These are phyloP conservation scores for Daldinia caldariorum DNA, from an alignment of 495 filamentous ascomycete species.

Conservation along the genomic window DNA sequence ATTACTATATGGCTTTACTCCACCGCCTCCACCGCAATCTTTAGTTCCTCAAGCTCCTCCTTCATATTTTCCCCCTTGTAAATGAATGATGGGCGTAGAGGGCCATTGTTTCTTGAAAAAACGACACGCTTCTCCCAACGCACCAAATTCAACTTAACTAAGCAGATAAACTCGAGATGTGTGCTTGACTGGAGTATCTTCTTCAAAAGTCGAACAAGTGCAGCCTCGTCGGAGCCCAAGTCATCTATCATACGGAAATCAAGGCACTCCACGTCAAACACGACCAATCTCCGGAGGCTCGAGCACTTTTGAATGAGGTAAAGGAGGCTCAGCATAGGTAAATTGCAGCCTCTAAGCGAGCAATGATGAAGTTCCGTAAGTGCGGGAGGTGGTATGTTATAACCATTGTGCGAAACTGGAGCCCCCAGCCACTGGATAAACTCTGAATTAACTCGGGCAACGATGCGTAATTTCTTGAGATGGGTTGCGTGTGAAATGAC, in stretches of 20 bases:
- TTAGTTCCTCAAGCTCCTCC: constrained; percentile 2
- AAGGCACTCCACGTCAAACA: constrained; percentile 20
- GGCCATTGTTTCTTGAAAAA: background rate
- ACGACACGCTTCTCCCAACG: too few relatives aligned
- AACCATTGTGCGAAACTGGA: constrained; percentile 2
- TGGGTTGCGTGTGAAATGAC: constrained; percentile 8
- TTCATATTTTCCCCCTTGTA: constrained; percentile 17
- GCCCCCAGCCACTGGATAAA: constrained; percentile 20
- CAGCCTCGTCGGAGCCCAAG: too few relatives aligned
- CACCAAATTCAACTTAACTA: background rate
- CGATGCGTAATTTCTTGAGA: constrained; percentile 5
- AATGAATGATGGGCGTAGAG: constrained; percentile 6
- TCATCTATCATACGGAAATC: background rate
- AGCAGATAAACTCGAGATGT: constrained; percentile 8
- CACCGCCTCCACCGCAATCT: too few relatives aligned
- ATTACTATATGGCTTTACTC: too few relatives aligned
- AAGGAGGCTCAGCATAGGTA: constrained; percentile 27
- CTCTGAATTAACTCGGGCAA: background rate
- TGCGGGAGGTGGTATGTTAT: constrained; percentile 1
- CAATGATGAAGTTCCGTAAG: constrained; percentile 47
- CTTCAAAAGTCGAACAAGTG: background rate
- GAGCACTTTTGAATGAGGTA: constrained; percentile 48
- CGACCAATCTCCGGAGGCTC: constrained; percentile 45
- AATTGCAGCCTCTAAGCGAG: constrained; percentile 41
- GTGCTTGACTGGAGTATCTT: background rate